Conservation (phyloP, 1,139 yeast genomes). For the Kurtzmaniella quercitrusa region DNA sequence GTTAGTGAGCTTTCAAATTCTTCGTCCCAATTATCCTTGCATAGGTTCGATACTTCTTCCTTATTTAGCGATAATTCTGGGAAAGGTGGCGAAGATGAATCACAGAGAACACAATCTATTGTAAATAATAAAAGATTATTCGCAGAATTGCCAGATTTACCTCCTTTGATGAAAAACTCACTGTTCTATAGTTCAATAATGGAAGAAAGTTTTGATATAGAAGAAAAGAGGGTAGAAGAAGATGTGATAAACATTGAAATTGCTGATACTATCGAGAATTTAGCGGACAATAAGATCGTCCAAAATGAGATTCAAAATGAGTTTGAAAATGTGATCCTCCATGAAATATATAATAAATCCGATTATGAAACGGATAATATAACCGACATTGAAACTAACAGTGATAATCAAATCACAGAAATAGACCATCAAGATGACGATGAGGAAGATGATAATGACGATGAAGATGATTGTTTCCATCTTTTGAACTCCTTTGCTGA, state of each 20-base stretch:
- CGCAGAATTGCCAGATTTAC: background rate
- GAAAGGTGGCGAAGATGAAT: background rate
- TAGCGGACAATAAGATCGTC: too few species aligned
- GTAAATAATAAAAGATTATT: background rate
- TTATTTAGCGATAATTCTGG: background rate
- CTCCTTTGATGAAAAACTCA: background rate
- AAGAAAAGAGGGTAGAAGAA: too few species aligned
- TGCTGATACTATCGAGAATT: too few species aligned
- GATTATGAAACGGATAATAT: background rate
- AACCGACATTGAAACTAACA: background rate
- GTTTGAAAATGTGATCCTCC: too few species aligned
- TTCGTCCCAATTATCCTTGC: constrained; percentile 5
- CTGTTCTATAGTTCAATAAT: too few species aligned
- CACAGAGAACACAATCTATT: background rate
- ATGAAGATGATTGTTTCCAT: constrained; percentile 13
- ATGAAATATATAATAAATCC: too few species aligned
- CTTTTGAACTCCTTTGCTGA: constrained; percentile 14
- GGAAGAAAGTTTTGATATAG: too few species aligned
- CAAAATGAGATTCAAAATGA: too few species aligned
- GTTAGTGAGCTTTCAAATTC: constrained; percentile 6
- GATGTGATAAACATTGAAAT: too few species aligned
- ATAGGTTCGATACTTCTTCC: constrained; percentile 2
- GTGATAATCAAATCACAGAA: constrained; percentile 1
- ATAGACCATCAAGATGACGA: constrained; percentile 9
- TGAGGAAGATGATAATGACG: constrained; percentile 12